Conservation (phyloP, 73 alveolate species). For the Paramecium sexaurelia region DNA sequence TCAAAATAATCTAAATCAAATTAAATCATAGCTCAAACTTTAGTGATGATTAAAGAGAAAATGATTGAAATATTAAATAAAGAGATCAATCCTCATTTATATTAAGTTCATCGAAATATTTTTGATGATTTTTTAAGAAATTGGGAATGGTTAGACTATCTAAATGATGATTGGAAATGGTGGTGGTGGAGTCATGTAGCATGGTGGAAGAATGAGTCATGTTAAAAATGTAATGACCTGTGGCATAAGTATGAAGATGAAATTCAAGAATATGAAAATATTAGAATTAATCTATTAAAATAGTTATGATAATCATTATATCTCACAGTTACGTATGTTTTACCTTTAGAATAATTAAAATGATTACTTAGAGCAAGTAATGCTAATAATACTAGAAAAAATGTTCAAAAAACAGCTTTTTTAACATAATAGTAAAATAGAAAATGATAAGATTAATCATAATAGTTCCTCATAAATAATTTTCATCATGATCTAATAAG, state of each 20-base stretch:
- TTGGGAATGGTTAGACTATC: neutral
- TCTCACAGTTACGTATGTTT: too few relatives aligned
- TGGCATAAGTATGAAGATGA: neutral
- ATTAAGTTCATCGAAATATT: neutral
- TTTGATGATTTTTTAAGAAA: neutral
- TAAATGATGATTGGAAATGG: neutral
- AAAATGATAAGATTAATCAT: constrained; percentile 71
- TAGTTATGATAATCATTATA: too few relatives aligned
- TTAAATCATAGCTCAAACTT: neutral
- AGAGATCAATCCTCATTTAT: neutral
- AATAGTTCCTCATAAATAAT: constrained; percentile 75
- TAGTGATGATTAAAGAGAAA: neutral
- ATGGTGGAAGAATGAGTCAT: neutral
- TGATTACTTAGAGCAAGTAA: too few relatives aligned
- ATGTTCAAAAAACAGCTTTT: constrained; percentile 69
- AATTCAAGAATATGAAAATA: neutral
- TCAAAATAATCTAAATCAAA: neutral
- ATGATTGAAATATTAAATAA: neutral
- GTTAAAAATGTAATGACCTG: neutral
- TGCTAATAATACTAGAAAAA: too few relatives aligned
- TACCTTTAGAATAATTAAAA: too few relatives aligned
- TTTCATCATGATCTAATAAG: constrained; percentile 72
- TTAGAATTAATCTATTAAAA: neutral
- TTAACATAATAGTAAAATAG: constrained; percentile 47
- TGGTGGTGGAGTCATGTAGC: neutral